These are phyloP conservation scores for Hanseniaspora singularis DNA, from an alignment of 805 yeast genomes.

Conservation along the genomic window DNA sequence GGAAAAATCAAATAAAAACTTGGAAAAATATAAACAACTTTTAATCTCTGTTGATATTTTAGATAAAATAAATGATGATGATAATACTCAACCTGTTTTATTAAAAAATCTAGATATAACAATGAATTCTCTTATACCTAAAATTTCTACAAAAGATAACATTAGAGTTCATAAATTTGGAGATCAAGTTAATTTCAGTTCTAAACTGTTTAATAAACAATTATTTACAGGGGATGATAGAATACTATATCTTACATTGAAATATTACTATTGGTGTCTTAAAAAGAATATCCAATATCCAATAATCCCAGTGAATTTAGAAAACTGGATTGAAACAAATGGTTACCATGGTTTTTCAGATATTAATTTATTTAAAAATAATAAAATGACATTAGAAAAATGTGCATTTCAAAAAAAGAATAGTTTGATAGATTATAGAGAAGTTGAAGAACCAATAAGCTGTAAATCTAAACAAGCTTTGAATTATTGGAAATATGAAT, in stretches of 20 bases:
- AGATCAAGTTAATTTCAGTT: not conserved
- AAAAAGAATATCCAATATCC: not conserved
- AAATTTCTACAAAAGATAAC: too few species aligned
- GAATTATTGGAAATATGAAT: too few species aligned
- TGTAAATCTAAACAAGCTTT: slow-evolving; percentile 2
- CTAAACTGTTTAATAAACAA: too few species aligned
- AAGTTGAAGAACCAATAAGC: not conserved
- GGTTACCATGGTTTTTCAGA: not conserved
- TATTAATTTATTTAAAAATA: not conserved
- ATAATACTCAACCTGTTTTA: too few species aligned
- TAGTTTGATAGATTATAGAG: not conserved
- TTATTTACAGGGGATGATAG: too few species aligned
- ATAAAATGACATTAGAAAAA: not conserved
- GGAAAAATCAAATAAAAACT: too few species aligned
- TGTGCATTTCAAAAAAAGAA: not conserved
- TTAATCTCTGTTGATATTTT: too few species aligned
- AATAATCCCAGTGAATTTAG: not conserved
- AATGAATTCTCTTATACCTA: too few species aligned
- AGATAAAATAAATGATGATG: too few species aligned
- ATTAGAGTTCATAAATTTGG: not conserved
- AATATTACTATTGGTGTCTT: slow-evolving; percentile 3
- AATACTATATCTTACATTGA: not conserved
- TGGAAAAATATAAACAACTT: too few species aligned
- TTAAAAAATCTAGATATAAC: too few species aligned
- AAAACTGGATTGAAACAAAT: not conserved